These are phyloP conservation scores for Cryphonectria nitschkei DNA, from an alignment of 2,329 filamentous ascomycete species.

Conservation along the genomic window DNA sequence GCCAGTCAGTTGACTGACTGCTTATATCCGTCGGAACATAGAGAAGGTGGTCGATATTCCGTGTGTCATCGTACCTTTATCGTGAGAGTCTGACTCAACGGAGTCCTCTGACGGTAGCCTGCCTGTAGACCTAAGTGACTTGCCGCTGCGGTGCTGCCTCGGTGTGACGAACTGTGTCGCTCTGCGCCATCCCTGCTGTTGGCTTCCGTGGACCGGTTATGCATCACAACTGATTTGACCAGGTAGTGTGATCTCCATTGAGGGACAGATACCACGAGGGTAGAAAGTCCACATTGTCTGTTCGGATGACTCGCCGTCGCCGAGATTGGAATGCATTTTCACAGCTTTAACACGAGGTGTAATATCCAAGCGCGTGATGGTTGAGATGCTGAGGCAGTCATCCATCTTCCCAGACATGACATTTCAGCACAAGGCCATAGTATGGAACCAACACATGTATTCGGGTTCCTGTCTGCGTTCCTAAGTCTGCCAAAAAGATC, in stretches of 20 bases:
- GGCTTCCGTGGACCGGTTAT: slow-evolving; percentile 9
- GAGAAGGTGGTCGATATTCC: neutral
- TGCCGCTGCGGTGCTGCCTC: slow-evolving; percentile 4
- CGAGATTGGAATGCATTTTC: neutral
- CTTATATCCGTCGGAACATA: neutral
- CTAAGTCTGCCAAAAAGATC: neutral
- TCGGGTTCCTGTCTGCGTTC: neutral
- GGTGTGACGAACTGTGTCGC: slow-evolving; percentile 1
- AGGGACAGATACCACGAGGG: neutral
- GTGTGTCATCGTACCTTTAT: neutral
- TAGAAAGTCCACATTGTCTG: neutral
- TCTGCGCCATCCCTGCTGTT: slow-evolving; percentile 2
- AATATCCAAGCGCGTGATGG: neutral
- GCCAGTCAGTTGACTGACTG: neutral
- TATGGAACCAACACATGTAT: neutral
- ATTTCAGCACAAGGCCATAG: neutral
- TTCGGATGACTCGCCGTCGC: neutral
- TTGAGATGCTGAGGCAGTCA: neutral
- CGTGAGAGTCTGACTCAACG: neutral
- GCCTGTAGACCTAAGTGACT: neutral
- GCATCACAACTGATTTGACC: slow-evolving; percentile 4
- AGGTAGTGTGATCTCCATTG: neutral
- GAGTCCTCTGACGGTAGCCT: neutral
- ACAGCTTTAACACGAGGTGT: neutral
- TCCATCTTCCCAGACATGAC: neutral